These are phyloP conservation scores for Polyporus tsugae DNA, from an alignment of 1,284 basidiomycete genomes.

Conservation along the genomic window DNA sequence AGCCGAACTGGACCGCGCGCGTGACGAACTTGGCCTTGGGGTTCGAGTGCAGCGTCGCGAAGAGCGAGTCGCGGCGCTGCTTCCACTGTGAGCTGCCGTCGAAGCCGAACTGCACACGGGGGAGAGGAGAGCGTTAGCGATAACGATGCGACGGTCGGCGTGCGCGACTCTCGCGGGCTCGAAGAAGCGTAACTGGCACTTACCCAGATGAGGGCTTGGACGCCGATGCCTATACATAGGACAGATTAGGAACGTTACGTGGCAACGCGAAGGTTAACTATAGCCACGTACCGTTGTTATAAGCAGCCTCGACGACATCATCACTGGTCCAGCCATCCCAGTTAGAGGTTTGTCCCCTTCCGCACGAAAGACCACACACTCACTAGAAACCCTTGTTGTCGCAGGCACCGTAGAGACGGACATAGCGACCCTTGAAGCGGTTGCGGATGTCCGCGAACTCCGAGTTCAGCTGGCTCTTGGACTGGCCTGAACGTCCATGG, in stretches of 20 bases:
- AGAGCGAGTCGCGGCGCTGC: slow-evolving; percentile 60
- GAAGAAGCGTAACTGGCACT: slow-evolving; percentile 21
- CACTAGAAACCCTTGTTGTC: slow-evolving; percentile 72
- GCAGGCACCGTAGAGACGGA: slow-evolving; percentile 76
- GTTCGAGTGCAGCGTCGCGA: slow-evolving; percentile 64
- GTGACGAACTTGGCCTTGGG: slow-evolving; percentile 74
- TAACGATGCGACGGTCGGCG: not conserved
- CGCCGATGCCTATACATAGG: slow-evolving; percentile 56
- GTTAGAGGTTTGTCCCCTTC: not conserved
- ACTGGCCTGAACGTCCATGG: slow-evolving; percentile 40
- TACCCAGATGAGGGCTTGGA: slow-evolving; percentile 83
- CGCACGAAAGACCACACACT: slow-evolving; percentile 30
- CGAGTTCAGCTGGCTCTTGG: slow-evolving; percentile 50
- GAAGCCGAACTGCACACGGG: slow-evolving; percentile 63
- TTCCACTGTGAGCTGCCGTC: slow-evolving; percentile 63
- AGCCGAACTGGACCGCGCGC: slow-evolving; percentile 75
- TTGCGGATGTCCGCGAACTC: slow-evolving; percentile 73
- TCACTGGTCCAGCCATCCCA: slow-evolving; percentile 50
- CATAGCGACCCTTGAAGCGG: slow-evolving; percentile 70
- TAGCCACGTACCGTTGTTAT: slow-evolving; percentile 50
- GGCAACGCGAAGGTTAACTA: not conserved
- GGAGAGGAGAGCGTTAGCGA: not conserved
- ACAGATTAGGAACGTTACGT: slow-evolving; percentile 4
- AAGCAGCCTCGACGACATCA: slow-evolving; percentile 76
- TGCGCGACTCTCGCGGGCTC: not conserved